These are phyloP conservation scores for Boletus eberwhitei DNA, from an alignment of 768 basidiomycete genomes.

Conservation along the genomic window DNA sequence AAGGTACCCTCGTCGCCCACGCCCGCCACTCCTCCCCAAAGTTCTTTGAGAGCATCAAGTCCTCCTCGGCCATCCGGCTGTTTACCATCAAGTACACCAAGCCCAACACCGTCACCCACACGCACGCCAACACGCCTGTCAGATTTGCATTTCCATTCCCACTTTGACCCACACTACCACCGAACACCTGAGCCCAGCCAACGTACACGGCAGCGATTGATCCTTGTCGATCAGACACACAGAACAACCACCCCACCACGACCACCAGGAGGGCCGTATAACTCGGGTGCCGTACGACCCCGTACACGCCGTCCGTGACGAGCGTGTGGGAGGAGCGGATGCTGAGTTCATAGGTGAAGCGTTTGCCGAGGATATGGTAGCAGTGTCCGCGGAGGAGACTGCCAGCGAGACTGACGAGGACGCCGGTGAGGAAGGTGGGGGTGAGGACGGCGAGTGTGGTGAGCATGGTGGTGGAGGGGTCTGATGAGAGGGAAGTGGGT, in stretches of 20 bases:
- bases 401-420: neutral
- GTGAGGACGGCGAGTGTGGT: constrained; percentile 9
- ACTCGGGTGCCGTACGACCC: constrained; percentile 31
- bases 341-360: constrained; percentile 28
- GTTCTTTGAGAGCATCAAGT: constrained; percentile 22
- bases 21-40: constrained; percentile 28
- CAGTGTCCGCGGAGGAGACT: constrained; percentile 17
- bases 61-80: constrained; percentile 26
- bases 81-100: fast-evolving
- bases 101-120: neutral
- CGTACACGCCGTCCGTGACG: constrained; percentile 26
- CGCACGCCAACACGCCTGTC: neutral
- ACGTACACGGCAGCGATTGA: neutral
- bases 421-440: constrained; percentile 10
- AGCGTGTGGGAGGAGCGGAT: constrained; percentile 20
- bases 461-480: neutral
- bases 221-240: constrained; percentile 1
- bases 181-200: neutral
- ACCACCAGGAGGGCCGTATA: constrained; percentile 12
- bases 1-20: constrained; percentile 23
- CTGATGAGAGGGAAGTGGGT: neutral
- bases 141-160: neutral
- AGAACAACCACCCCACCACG: constrained; percentile 1
- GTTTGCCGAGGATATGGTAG: constrained; percentile 18
- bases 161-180: neutral